phyloP scores from a whole-genome alignment of 306 rosid species.

The Malus orientalis region DNA sequence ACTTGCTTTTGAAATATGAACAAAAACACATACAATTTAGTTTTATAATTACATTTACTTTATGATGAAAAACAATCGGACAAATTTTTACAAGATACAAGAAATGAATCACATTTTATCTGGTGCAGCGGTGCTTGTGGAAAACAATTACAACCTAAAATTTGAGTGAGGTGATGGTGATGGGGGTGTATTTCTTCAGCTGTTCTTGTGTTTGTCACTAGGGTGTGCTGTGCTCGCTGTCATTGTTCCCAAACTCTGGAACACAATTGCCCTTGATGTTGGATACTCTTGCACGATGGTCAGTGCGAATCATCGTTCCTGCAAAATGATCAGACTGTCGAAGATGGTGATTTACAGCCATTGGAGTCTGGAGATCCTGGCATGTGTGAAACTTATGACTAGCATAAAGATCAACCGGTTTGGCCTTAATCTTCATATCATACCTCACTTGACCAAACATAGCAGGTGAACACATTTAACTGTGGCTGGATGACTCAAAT shows the following conservation, averaged over 20 bases:
- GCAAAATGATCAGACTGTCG: slow-evolving; percentile 14
- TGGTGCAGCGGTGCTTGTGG: not conserved
- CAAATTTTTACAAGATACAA: not conserved
- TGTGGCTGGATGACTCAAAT: slow-evolving; percentile 18
- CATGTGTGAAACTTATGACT: not conserved
- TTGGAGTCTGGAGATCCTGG: not conserved
- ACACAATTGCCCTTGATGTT: slow-evolving; percentile 15
- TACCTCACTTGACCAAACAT: slow-evolving; percentile 13
- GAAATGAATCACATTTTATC: not conserved
- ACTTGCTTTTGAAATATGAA: not conserved
- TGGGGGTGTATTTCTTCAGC: not conserved
- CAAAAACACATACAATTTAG: not conserved
- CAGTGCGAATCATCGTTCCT: slow-evolving; percentile 4
- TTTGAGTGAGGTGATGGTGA: not conserved
- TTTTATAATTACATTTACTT: not conserved
- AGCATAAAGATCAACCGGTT: not conserved
- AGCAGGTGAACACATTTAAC: not conserved
- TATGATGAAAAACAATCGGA: not conserved
- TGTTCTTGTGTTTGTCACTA: not conserved
- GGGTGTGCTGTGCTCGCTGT: not conserved
- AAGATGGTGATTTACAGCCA: not conserved
- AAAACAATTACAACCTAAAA: not conserved
- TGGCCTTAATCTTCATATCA: slow-evolving; percentile 38
- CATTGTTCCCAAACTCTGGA: not conserved
- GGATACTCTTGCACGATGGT: not conserved